These are phyloP conservation scores for Marasmius fiardii DNA, from an alignment of 1,284 basidiomycete species.

Conservation along the genomic window DNA sequence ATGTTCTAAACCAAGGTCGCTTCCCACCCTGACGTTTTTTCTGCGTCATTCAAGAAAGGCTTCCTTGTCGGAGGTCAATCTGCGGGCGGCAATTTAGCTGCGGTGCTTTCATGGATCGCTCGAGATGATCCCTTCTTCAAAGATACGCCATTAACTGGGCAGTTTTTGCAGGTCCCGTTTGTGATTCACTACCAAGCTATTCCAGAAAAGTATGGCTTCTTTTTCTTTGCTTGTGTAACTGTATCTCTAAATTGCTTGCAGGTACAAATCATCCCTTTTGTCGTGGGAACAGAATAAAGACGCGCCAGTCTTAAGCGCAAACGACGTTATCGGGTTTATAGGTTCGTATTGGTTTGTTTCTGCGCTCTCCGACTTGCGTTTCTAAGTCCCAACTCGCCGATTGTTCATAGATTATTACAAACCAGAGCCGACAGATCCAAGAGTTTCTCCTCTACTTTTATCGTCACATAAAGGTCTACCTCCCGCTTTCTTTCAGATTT, in stretches of 20 bases:
- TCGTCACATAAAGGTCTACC: neutral
- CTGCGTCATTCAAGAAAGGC: slow-evolving; percentile 6
- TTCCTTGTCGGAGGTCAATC: slow-evolving; percentile 14
- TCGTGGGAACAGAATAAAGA: slow-evolving; percentile 12
- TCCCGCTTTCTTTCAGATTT: too few species aligned
- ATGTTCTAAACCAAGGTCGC: neutral
- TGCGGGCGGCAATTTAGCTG: slow-evolving; percentile 10
- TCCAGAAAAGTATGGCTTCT: slow-evolving; percentile 11
- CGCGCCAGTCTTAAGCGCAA: slow-evolving; percentile 1
- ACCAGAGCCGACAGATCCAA: neutral
- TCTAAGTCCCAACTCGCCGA: neutral
- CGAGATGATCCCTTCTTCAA: slow-evolving; percentile 15
- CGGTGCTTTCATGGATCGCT: slow-evolving; percentile 8
- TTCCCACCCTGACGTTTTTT: neutral
- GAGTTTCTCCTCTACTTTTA: neutral
- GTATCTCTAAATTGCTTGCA: neutral
- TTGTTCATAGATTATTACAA: neutral
- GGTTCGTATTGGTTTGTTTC: neutral
- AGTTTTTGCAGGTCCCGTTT: slow-evolving; percentile 8
- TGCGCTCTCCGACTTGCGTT: neutral
- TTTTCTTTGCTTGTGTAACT: neutral
- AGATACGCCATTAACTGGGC: slow-evolving; percentile 10
- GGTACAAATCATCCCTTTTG: slow-evolving; percentile 10
- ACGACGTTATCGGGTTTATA: neutral
- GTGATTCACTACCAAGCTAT: slow-evolving; percentile 5